Evolutionary conservation across 2,329 filamentous ascomycete species (phyloP).

Genomic region (Cercospora sojina): DNA sequence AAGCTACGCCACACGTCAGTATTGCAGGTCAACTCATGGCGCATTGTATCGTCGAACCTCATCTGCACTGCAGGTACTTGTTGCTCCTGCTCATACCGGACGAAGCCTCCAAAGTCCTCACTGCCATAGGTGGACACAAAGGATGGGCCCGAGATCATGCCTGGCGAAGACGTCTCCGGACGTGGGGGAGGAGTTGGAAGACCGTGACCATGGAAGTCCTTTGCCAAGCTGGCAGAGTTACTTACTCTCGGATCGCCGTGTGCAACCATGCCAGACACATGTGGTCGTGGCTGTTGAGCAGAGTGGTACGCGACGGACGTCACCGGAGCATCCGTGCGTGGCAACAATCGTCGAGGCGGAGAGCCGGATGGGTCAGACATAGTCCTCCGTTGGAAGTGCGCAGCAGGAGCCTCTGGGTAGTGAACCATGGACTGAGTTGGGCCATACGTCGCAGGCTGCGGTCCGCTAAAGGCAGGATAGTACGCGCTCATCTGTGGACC

Average conservation of each 20-base stretch:
- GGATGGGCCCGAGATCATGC: not conserved
- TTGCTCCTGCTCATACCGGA: conserved; percentile 34
- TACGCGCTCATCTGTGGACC: conserved; percentile 6
- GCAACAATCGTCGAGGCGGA: conserved; percentile 17
- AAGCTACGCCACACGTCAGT: conserved; percentile 29
- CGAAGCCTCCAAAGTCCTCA: conserved; percentile 33
- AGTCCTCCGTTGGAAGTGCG: conserved; percentile 23
- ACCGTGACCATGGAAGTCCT: conserved; percentile 16
- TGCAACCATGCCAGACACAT: conserved; percentile 10
- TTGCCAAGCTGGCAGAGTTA: conserved; percentile 12
- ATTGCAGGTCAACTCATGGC: not conserved
- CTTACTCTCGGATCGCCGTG: conserved; percentile 23
- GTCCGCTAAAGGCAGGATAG: conserved; percentile 8
- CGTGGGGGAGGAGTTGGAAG: conserved; percentile 19
- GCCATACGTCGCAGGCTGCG: conserved; percentile 16
- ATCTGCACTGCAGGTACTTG: conserved; percentile 5
- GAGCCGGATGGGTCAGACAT: conserved; percentile 24
- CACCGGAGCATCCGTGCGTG: conserved; percentile 8
- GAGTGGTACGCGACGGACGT: not conserved
- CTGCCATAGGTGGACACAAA: not conserved
- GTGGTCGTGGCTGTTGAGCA: conserved; percentile 15
- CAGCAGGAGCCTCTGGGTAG: conserved; percentile 15
- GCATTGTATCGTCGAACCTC: conserved; percentile 29
- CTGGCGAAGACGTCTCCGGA: conserved; percentile 19
- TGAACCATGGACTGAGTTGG: conserved; percentile 15